phyloP scores from a whole-genome alignment of 768 basidiomycete genomes.

The Leccinellum rugosiceps region DNA sequence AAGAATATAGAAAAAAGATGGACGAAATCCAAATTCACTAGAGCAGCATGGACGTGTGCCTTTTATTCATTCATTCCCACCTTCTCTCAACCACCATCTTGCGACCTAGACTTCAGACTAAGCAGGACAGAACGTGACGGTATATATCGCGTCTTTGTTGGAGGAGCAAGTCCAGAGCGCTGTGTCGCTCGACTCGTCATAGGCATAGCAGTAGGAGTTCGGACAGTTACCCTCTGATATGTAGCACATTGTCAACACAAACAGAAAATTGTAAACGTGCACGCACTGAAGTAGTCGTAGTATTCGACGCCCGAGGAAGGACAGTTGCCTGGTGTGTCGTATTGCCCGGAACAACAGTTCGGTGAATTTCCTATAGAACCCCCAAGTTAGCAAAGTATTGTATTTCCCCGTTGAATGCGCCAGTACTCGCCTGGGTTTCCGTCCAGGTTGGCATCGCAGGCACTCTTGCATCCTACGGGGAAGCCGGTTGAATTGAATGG shows the following conservation, averaged over 20 bases:
- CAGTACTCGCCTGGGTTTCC: constrained; percentile 22
- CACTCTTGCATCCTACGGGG: constrained; percentile 59
- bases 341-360: constrained; percentile 62
- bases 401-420: neutral
- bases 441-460: constrained; percentile 44
- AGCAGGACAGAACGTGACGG: constrained; percentile 44
- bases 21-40: too few relatives aligned
- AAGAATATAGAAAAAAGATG: too few relatives aligned
- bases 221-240: constrained; percentile 40
- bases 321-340: constrained; percentile 52
- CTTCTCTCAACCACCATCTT: neutral
- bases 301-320: constrained; percentile 43
- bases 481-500: constrained; percentile 52
- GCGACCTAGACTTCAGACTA: constrained; percentile 1
- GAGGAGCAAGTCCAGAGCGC: constrained; percentile 45
- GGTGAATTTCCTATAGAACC: constrained; percentile 45
- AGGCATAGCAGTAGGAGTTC: constrained; percentile 50
- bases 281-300: constrained; percentile 47
- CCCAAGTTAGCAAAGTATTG: constrained; percentile 4
- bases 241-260: too few relatives aligned
- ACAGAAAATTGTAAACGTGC: neutral
- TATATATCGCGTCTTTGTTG: constrained; percentile 37
- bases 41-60: too few relatives aligned
- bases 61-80: too few relatives aligned
- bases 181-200: constrained; percentile 44